Conservation (phyloP, 441 rosid genomes). For the Rhodomyrtus psidioides region DNA sequence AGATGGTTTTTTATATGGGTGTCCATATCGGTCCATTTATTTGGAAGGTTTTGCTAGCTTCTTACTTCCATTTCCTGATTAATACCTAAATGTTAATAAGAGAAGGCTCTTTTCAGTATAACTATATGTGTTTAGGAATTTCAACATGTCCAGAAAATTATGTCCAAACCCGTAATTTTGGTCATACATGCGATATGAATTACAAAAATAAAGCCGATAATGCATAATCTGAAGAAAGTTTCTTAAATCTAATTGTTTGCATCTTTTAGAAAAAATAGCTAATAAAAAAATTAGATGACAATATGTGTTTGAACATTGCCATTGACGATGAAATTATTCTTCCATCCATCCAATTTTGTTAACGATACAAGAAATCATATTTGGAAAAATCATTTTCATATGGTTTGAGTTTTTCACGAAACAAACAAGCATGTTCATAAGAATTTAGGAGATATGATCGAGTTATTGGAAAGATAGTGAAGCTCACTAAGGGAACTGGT, state of each 20-base stretch:
- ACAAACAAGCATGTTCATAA: accelerated
- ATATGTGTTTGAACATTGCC: accelerated
- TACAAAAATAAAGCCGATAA: background rate
- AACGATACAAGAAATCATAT: accelerated
- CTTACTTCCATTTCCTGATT: background rate
- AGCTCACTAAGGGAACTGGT: background rate
- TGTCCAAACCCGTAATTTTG: background rate
- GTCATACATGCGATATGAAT: background rate
- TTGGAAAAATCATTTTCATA: accelerated
- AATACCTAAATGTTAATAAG: background rate
- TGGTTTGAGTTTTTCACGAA: background rate
- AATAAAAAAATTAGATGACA: background rate
- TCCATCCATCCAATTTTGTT: background rate
- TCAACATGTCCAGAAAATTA: background rate
- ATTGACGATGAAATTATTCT: background rate
- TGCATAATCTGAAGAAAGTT: background rate
- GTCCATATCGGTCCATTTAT: background rate
- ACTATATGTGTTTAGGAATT: background rate
- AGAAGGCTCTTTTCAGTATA: background rate
- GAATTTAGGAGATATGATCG: background rate
- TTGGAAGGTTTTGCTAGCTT: background rate
- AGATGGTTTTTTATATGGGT: background rate
- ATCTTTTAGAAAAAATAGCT: background rate
- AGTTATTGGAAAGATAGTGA: background rate
- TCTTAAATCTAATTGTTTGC: background rate